Percentiles rank a stretch among this genome's conserved stretches.
phyloP scores from a whole-genome alignment of 768 basidiomycete species.

The Pholiota conissans region DNA sequence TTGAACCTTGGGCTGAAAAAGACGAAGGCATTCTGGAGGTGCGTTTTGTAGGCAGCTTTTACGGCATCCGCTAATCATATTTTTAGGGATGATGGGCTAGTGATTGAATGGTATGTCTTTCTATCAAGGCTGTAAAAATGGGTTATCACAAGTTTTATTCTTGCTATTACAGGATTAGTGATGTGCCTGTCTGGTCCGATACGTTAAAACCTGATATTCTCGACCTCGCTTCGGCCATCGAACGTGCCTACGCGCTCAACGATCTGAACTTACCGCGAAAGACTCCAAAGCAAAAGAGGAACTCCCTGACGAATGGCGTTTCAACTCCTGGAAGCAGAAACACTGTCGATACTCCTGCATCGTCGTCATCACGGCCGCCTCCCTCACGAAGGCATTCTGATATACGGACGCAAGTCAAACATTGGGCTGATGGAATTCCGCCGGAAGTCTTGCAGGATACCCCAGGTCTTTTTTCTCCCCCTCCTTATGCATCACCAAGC shows the following conservation, averaged over 20 bases:
- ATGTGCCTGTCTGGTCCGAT: constrained; percentile 34
- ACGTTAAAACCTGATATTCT: constrained; percentile 19
- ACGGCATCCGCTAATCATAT: background rate
- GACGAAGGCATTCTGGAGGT: constrained; percentile 24
- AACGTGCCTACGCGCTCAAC: constrained; percentile 8
- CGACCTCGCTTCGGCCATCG: constrained; percentile 17
- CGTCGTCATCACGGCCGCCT: background rate
- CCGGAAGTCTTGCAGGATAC: background rate
- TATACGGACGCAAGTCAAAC: background rate
- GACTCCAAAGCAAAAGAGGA: background rate
- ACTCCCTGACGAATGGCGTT: background rate
- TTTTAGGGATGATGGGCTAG: constrained; percentile 33
- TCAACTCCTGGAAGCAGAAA: background rate
- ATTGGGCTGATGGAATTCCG: constrained; percentile 2
- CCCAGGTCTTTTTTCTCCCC: background rate
- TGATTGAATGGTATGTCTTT: constrained; percentile 32
- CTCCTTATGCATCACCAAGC: background rate
- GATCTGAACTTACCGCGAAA: background rate
- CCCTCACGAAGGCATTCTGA: background rate
- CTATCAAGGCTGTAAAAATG: background rate
- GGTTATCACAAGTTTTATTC: background rate
- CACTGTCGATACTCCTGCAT: background rate
- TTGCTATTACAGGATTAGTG: constrained; percentile 24
- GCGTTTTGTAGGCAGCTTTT: background rate
- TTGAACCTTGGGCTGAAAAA: constrained; percentile 21